Evolutionary conservation across 352 stramenopile species (phyloP), one percentile per base, ranked within the genome.

Genomic region (Elongisporangium prolatum): DNA sequence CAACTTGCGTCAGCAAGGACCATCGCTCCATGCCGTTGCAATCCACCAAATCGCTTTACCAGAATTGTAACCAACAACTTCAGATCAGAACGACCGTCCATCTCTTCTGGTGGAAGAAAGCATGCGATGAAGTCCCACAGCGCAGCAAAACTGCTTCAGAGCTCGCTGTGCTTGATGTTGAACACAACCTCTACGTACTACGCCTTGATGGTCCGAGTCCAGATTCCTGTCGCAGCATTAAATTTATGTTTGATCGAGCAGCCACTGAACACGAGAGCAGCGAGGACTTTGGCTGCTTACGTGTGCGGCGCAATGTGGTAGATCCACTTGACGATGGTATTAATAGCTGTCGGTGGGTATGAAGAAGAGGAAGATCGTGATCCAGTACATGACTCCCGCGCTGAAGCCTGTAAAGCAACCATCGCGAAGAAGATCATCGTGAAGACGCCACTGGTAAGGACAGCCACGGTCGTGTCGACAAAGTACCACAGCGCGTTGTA

Each of bases 401-500:
- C 51, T 48, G 3, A 85, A 59, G 21, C 63, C 61, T 21, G 57
- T 68, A 50, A 86, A 79, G n/a, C 74, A 14, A 81, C 74, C 16
- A 65, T 72, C 34, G 74, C 71, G 38, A 68, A 85, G 54, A 71
- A 84, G 17, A 85, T 75, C 20, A 66, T 52, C 2, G 65, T 79
- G 50, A 81, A 85, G 18, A 85, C 16, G 4, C 53, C 53, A 5
- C 52, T 68, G 16, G 67, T 58, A 57, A 85, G 76, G 1, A 83
- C 55, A 9, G 74, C 71, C 18, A 97, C 21, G 13, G 79, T 91
- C 28, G 84, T 86, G 6, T 82, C 74, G 4, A 95, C 56, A 44
- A 75, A 77, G 53, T 97, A 89, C 57, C 85, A 79, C 20, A 74
- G 59, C 37, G 73, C 63, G 38, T 83, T 77, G 59, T 97, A 98